These are phyloP conservation scores for Yamadazyma spencermartinsiae DNA, from an alignment of 1,139 yeast species.

Conservation along the genomic window DNA sequence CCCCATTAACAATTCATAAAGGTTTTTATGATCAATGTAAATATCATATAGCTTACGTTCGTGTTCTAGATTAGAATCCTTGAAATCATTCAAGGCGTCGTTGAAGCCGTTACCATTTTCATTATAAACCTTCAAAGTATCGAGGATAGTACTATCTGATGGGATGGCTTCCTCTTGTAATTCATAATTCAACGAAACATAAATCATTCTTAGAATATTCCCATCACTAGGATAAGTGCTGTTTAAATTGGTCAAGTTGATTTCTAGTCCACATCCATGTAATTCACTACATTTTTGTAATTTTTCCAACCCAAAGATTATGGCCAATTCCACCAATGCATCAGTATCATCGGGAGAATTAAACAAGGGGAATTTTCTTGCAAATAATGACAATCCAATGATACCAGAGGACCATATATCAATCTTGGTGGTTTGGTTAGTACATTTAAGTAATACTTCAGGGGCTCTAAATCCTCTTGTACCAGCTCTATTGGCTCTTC, in stretches of 20 bases:
- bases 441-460: conserved; percentile 85
- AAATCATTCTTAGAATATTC: conserved; percentile 33
- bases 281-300: conserved; percentile 75
- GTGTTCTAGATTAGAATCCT: conserved; percentile 13
- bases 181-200: conserved; percentile 34
- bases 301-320: conserved; percentile 77
- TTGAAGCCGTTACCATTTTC: conserved; percentile 19
- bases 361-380: conserved; percentile 81
- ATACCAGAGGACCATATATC: conserved; percentile 96
- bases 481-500: conserved; percentile 97
- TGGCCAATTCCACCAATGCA: conserved; percentile 80
- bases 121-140: conserved; percentile 36
- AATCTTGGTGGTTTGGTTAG: conserved; percentile 76
- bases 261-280: conserved; percentile 88
- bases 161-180: conserved; percentile 38
- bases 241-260: conserved; percentile 36
- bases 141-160: conserved; percentile 37
- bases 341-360: conserved; percentile 91
- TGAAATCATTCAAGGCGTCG: conserved; percentile 6
- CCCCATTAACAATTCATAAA: conserved; percentile 53
- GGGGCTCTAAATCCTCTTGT: conserved; percentile 97
- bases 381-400: conserved; percentile 68
- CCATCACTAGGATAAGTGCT: conserved; percentile 22
- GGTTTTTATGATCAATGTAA: conserved; percentile 43
- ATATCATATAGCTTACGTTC: conserved; percentile 33